Evolutionary conservation across 441 rosid species (phyloP).

Genomic region (Corymbia citriodora): DNA sequence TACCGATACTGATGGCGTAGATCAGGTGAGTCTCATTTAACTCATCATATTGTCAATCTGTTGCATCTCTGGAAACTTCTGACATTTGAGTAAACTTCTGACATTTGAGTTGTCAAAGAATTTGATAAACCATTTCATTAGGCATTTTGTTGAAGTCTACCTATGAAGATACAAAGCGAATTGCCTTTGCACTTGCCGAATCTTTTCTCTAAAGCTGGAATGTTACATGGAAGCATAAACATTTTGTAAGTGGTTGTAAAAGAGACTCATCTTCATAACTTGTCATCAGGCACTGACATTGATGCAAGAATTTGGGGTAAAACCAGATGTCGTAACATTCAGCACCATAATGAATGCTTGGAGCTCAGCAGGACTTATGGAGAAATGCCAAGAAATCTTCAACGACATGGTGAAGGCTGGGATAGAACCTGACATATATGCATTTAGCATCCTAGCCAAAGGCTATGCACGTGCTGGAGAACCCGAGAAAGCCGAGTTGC

Average conservation of each 20-base stretch:
- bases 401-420: slow-evolving; percentile 70
- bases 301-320: slow-evolving; percentile 80
- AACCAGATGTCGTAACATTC: slow-evolving; percentile 85
- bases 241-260: neutral
- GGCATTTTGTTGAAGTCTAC: neutral
- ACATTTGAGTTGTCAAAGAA: neutral
- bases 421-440: slow-evolving; percentile 76
- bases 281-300: slow-evolving; percentile 49
- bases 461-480: slow-evolving; percentile 82
- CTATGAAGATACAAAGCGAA: neutral
- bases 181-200: neutral
- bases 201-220: neutral
- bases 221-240: neutral
- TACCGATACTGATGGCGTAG: slow-evolving; percentile 64
- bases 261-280: neutral
- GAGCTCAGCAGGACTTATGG: slow-evolving; percentile 88
- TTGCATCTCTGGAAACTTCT: neutral
- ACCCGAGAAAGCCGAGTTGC: slow-evolving; percentile 62
- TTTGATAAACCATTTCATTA: neutral
- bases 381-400: slow-evolving; percentile 79
- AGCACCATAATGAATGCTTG: slow-evolving; percentile 96
- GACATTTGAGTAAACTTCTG: neutral
- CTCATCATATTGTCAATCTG: neutral
- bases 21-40: slow-evolving; percentile 44
- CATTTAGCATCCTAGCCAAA: slow-evolving; percentile 83